Conservation (phyloP, 768 basidiomycete genomes). For the Dacryopinax spathularia region DNA sequence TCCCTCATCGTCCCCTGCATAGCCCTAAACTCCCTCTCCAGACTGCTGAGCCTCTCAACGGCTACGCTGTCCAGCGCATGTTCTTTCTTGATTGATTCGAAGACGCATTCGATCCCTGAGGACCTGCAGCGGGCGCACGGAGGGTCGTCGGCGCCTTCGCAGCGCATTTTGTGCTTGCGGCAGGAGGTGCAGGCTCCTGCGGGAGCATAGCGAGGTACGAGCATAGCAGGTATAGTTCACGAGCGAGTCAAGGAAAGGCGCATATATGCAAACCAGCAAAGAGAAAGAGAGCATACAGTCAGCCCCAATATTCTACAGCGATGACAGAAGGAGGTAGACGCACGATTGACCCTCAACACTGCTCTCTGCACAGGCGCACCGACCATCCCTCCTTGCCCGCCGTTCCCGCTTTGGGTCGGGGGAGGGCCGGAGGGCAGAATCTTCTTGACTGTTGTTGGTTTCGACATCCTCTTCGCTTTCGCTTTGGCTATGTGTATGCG, state of each 20-base stretch:
- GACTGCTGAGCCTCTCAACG: not conserved
- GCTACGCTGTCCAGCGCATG: not conserved
- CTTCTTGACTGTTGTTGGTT: too few relatives aligned
- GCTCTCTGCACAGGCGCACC: too few relatives aligned
- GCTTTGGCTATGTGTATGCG: too few relatives aligned
- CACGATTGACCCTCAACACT: too few relatives aligned
- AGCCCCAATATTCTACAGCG: too few relatives aligned
- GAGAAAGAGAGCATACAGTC: too few relatives aligned
- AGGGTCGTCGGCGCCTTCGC: constrained; percentile 9
- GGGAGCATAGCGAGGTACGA: not conserved
- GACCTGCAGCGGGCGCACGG: constrained; percentile 16
- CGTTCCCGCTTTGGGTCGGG: too few relatives aligned
- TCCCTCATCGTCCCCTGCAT: not conserved
- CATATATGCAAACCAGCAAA: not conserved
- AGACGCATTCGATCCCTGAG: constrained; percentile 11
- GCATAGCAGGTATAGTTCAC: not conserved
- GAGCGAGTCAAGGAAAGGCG: not conserved
- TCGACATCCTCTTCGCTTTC: too few relatives aligned
- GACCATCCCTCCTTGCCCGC: too few relatives aligned
- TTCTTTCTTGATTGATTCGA: constrained; percentile 6
- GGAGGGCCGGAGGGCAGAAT: too few relatives aligned
- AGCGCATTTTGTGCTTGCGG: constrained; percentile 2
- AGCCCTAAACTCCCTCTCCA: not conserved
- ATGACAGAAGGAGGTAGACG: too few relatives aligned
- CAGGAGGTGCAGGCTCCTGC: constrained; percentile 1